These are phyloP conservation scores for Globisporangium okanoganense DNA, from an alignment of 352 stramenopile genomes.

Conservation along the genomic window DNA sequence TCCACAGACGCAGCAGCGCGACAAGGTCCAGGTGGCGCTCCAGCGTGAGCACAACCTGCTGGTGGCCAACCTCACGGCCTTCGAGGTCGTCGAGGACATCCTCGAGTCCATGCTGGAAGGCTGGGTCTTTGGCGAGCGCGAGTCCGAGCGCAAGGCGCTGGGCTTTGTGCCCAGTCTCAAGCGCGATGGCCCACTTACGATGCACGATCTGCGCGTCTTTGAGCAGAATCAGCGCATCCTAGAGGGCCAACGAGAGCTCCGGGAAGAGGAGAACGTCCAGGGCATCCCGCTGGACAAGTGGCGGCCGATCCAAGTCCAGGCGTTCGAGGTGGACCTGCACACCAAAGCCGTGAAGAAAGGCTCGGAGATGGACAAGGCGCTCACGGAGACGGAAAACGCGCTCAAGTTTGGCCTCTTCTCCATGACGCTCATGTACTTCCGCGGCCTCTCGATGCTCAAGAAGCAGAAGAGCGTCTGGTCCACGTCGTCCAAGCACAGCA, in stretches of 20 bases:
- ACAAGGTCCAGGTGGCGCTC: conserved; percentile 76
- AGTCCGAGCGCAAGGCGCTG: conserved; percentile 64
- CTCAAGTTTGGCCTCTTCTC: conserved; percentile 96
- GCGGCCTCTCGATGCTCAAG: conserved; percentile 83
- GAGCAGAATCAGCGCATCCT: conserved; percentile 47
- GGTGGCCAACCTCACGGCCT: conserved; percentile 77
- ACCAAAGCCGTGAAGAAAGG: conserved; percentile 72
- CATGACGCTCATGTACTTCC: conserved; percentile 97
- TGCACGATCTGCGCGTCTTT: conserved; percentile 64
- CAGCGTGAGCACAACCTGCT: conserved; percentile 86
- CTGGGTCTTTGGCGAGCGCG: conserved; percentile 94
- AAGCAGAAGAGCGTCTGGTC: conserved; percentile 84
- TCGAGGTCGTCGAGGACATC: conserved; percentile 92
- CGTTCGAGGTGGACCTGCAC: conserved; percentile 39
- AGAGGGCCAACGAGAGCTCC: conserved; percentile 27
- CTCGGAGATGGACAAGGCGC: conserved; percentile 54
- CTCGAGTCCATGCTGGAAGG: conserved; percentile 95
- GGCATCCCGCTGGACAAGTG: conserved; percentile 63
- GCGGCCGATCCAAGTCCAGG: conserved; percentile 66
- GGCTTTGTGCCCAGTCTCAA: conserved; percentile 87
- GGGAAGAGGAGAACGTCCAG: conserved; percentile 37
- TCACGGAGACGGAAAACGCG: conserved; percentile 88
- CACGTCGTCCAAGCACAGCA: conserved; percentile 21
- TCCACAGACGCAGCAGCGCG: conserved; percentile 75
- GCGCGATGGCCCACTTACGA: conserved; percentile 61